Percentiles rank a stretch among this genome's conserved stretches.
Evolutionary conservation across 1,139 yeast genomes (phyloP).

Genomic region (Debaryomyces subglobosus): DNA sequence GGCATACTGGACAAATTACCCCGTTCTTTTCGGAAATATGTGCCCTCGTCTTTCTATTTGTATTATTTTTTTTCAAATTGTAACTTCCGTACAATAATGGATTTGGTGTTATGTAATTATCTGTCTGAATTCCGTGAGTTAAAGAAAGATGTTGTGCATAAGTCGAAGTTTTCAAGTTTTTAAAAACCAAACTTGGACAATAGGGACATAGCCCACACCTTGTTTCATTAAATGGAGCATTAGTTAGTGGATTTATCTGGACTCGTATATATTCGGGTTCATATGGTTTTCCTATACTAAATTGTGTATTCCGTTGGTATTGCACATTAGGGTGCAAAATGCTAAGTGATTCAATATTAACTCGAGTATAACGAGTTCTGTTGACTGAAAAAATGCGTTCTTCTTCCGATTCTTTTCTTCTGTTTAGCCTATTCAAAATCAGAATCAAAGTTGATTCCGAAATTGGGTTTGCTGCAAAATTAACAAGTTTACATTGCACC

Average conservation of each 20-base stretch:
- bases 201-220: conserved; percentile 31
- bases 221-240: conserved; percentile 21
- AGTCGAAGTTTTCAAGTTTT: conserved; percentile 28
- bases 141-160: conserved; percentile 31
- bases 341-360: conserved; percentile 1
- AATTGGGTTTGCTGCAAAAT: not conserved
- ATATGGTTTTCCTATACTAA: conserved; percentile 9
- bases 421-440: not conserved
- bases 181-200: conserved; percentile 26
- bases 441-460: not conserved
- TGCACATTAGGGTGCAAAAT: conserved; percentile 8
- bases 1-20: conserved; percentile 20
- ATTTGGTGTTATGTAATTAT: conserved; percentile 23
- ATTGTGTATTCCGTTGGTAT: conserved; percentile 10
- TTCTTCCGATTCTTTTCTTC: not conserved
- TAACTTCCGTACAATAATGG: conserved; percentile 19
- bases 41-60: conserved; percentile 21
- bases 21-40: conserved; percentile 22
- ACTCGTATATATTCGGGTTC: conserved; percentile 12
- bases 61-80: conserved; percentile 19
- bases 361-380: conserved; percentile 10
- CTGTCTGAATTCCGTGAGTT: conserved; percentile 28
- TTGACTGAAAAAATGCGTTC: conserved; percentile 6
- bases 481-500: not conserved
- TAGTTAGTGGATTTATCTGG: not conserved